These are phyloP conservation scores for Begonia peltatifolia DNA, from an alignment of 306 rosid genomes.

Conservation along the genomic window DNA sequence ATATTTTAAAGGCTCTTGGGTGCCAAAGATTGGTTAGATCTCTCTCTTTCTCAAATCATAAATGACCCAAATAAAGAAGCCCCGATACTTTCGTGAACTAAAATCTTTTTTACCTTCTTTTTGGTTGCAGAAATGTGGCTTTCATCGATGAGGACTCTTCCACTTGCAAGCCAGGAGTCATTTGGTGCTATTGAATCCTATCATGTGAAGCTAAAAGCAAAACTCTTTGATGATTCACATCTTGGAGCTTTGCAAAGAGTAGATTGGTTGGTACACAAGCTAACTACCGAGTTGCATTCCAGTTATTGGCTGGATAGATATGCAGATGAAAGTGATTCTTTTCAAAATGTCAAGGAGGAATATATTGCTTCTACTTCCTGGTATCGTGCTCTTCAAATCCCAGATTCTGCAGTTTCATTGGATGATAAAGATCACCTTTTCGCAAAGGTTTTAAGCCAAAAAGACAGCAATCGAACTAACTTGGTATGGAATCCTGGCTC, in stretches of 20 bases:
- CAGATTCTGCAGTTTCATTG: constrained; percentile 46
- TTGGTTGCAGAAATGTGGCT: constrained; percentile 80
- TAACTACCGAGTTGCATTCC: constrained; percentile 85
- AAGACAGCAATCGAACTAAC: constrained; percentile 29
- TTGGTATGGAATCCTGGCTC: constrained; percentile 92
- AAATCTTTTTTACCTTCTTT: neutral
- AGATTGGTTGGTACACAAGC: constrained; percentile 94
- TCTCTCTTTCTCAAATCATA: constrained; percentile 1
- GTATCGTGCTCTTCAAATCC: constrained; percentile 76
- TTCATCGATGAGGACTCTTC: constrained; percentile 57
- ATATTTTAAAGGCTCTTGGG: constrained; percentile 69
- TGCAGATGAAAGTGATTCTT: constrained; percentile 87
- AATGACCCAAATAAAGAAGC: too few relatives aligned
- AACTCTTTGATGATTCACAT: constrained; percentile 87
- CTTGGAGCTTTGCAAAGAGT: constrained; percentile 90
- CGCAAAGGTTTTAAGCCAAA: constrained; percentile 73
- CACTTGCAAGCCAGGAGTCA: constrained; percentile 87
- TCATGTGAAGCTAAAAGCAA: constrained; percentile 75
- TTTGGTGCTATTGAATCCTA: constrained; percentile 91
- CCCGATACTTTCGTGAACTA: too few relatives aligned
- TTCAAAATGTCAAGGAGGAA: constrained; percentile 78
- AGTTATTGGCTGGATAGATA: constrained; percentile 84
- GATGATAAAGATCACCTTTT: constrained; percentile 43
- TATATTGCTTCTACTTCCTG: constrained; percentile 87
- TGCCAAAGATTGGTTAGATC: constrained; percentile 83